Base-by-base conservation (phyloP, 768 basidiomycete species). In the Leccinum broughii region DNA sequence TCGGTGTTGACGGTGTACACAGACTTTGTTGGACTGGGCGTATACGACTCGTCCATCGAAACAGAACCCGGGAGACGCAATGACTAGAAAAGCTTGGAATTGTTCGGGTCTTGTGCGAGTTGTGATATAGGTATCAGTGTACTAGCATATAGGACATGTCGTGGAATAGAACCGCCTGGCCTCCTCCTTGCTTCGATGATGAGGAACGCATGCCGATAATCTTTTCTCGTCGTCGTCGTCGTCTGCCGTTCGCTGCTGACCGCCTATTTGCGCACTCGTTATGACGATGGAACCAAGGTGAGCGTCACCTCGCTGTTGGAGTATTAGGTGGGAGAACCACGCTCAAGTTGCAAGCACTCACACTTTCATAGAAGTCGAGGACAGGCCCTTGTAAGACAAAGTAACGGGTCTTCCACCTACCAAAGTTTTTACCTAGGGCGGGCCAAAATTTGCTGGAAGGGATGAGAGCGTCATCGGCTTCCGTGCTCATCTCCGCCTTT, bases 191-290 rank as follows among this genome's bases (percentile, higher is more conserved):
- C 86, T 73, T 97, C 95, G 62, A 98, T 93, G 68, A 99, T 93
- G 63, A 99, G 85, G 77, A 99, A 98, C 1, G 97, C 97, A 71
- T 99, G 97, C 24, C 95, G 86, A 66, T 97, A 97, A 65, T 96
- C 7, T 92, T 69, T 93, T 92, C 66, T 97, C 94, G 57, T 95
- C 93, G 62, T 90, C 89, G 2, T 81, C 76, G 62, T 66, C 73
- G 24, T 24, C 24, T 58, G 81, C 72, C 46, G 81, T 81, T 64
- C 84, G 83, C 70, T 97, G 93, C 69, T 98, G 97, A 37, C 96
- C 87, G 9, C 96, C 97, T 60, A 99, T 98, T 70, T 97, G 93
- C 28, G 97, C 95, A 48, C 89, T 89, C n/a, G 91, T 88, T 58
- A 99, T 87, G 51, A 77, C 72, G 65, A 99, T 98, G 14, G 94